phyloP scores from a whole-genome alignment of 2,329 filamentous ascomycete species.

The Didymella pomorum region DNA sequence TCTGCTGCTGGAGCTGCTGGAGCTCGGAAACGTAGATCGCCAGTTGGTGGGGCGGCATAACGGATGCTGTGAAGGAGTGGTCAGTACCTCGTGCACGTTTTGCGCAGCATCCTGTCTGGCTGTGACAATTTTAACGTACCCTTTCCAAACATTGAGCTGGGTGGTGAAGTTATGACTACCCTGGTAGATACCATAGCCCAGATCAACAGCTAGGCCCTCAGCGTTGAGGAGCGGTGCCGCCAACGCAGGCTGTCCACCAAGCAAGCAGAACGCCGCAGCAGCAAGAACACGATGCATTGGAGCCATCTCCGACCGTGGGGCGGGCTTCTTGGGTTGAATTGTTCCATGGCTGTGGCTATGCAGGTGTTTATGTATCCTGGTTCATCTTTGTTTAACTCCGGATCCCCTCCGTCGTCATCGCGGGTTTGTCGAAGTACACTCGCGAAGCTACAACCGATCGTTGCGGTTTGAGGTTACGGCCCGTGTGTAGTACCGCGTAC shows the following conservation, averaged over 20 bases:
- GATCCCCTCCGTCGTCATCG: constrained; percentile 8
- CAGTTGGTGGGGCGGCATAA: constrained; percentile 30
- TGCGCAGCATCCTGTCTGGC: not conserved
- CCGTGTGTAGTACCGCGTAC: not conserved
- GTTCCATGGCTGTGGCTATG: not conserved
- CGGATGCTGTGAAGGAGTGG: constrained; percentile 28
- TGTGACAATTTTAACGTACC: constrained; percentile 18
- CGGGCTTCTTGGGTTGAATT: not conserved
- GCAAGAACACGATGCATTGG: not conserved
- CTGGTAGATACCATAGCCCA: constrained; percentile 35
- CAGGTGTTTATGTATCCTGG: not conserved
- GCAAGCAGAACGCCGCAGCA: constrained; percentile 3
- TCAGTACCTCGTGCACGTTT: not conserved
- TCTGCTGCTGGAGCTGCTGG: constrained; percentile 25
- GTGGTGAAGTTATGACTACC: constrained; percentile 26
- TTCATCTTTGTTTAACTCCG: not conserved
- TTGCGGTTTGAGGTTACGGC: not conserved
- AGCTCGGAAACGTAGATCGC: constrained; percentile 27
- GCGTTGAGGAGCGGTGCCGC: constrained; percentile 5
- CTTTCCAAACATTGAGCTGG: constrained; percentile 36
- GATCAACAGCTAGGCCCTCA: constrained; percentile 19
- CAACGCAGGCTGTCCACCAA: constrained; percentile 1
- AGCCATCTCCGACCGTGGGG: not conserved
- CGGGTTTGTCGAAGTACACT: not conserved
- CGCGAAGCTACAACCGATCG: not conserved